Evolutionary conservation across 1,284 basidiomycete species (phyloP), one percentile per base, ranked within the genome.

Genomic region (Schizopora paradoxa): DNA sequence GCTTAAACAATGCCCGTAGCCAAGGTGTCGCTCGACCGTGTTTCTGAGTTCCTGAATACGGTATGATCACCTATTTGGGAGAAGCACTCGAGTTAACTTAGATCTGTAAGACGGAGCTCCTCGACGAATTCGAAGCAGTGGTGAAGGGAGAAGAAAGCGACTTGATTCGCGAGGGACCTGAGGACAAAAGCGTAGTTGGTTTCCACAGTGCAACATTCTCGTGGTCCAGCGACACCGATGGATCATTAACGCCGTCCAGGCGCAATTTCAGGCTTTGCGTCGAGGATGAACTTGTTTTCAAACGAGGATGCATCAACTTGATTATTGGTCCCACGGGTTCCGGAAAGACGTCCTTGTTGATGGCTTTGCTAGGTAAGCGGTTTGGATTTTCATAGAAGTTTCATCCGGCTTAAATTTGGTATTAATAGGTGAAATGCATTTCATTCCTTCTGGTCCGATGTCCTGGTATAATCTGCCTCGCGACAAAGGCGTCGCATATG

Each of bases 401-500:
- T 55, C 55, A 27, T 18, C 37, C 7, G 7, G 16, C n/a, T 21
- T 16, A 39, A 29, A 46, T 35, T 7, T 43, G 43, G 48, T 52
- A 52, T 56, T 49, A 13, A 34, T 31, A 66, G 76, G 74, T n/a
- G 76, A 82, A 55, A 74, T 82, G 78, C 78, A 82, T 54, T 80
- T 75, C 54, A 60, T 73, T 13, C 70, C 76, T 4, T 59, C 65
- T 6, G 67, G 68, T 5, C 66, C 73, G 8, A 72, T 72, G 27
- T 76, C 82, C 0, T 83, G 78, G 69, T 82, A 72, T 60, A 77
- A 75, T 49, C 69, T 88, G 5, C 84, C 85, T n/a, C 71, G 83
- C 6, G 62, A 66, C 1, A 72, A 74, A 8, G 84, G 85, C 5
- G 74, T 89, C 4, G 78, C 81, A 0, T 88, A 85, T 61, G 82